Conservation (phyloP, 1,139 yeast genomes). For the Arxiozyma slooffiae region DNA sequence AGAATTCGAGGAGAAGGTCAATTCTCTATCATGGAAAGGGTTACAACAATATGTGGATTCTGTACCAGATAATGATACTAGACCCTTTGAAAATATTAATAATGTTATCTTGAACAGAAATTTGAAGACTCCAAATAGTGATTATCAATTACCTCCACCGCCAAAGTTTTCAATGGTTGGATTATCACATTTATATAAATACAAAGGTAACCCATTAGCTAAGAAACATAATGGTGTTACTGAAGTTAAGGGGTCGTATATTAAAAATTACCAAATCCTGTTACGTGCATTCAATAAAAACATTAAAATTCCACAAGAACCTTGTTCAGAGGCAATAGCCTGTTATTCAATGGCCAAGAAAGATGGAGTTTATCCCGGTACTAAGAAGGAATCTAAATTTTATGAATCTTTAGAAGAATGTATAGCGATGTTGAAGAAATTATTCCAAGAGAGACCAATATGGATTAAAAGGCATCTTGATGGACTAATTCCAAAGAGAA, state of each 20-base stretch:
- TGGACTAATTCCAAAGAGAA: slow-evolving; percentile 44
- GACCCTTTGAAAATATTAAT: slow-evolving; percentile 26
- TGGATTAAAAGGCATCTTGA: slow-evolving; percentile 78
- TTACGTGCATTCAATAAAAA: slow-evolving; percentile 21
- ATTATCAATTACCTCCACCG: slow-evolving; percentile 75
- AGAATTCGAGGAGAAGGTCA: slow-evolving; percentile 32
- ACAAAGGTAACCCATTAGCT: slow-evolving; percentile 49
- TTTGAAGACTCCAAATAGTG: slow-evolving; percentile 30
- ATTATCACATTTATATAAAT: slow-evolving; percentile 66
- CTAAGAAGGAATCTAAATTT: slow-evolving; percentile 32
- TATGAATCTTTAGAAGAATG: slow-evolving; percentile 31
- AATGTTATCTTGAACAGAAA: slow-evolving; percentile 28
- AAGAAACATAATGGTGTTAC: slow-evolving; percentile 39
- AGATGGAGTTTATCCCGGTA: slow-evolving; percentile 26
- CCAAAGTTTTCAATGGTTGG: slow-evolving; percentile 69
- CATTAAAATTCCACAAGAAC: slow-evolving; percentile 36
- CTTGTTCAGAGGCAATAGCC: slow-evolving; percentile 35
- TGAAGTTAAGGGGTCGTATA: slow-evolving; percentile 32
- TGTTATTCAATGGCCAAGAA: slow-evolving; percentile 31
- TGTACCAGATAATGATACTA: slow-evolving; percentile 34
- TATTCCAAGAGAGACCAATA: slow-evolving; percentile 66
- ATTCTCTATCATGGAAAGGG: slow-evolving; percentile 25
- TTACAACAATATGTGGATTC: slow-evolving; percentile 35
- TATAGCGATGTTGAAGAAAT: slow-evolving; percentile 40
- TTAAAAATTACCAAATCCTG: slow-evolving; percentile 31